Evolutionary conservation across 805 yeast genomes (phyloP).

Genomic region (Starmera dryadoides): DNA sequence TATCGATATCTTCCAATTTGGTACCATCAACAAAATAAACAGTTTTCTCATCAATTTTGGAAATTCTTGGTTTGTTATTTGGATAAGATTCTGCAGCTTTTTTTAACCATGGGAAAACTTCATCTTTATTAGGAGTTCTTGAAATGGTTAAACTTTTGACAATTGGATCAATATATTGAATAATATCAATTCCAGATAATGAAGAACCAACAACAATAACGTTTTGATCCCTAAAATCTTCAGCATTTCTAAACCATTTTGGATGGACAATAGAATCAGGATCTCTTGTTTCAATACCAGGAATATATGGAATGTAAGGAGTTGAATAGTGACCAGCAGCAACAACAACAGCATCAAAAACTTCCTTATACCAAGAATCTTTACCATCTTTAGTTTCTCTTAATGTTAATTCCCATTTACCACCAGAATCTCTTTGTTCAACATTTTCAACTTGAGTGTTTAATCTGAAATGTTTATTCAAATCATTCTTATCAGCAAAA

Average conservation of each 20-base stretch:
- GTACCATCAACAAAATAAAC: constrained; percentile 28
- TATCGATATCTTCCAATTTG: constrained; percentile 25
- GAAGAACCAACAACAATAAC: constrained; percentile 37
- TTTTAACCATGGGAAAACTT: constrained; percentile 32
- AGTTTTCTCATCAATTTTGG: constrained; percentile 19
- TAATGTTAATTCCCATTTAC: constrained; percentile 31
- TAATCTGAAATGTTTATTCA: constrained; percentile 26
- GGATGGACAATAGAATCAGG: constrained; percentile 44
- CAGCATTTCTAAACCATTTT: constrained; percentile 36
- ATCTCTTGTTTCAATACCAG: constrained; percentile 33
- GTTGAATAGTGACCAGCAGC: constrained; percentile 52
- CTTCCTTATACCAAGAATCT: constrained; percentile 36
- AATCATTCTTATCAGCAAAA: constrained; percentile 22
- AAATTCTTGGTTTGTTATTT: constrained; percentile 19
- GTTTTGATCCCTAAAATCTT: constrained; percentile 29
- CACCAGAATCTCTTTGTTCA: constrained; percentile 17
- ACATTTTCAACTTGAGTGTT: constrained; percentile 31
- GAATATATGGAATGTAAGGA: constrained; percentile 44
- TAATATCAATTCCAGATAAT: constrained; percentile 33
- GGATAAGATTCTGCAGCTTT: constrained; percentile 31
- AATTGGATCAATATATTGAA: constrained; percentile 32
- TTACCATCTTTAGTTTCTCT: constrained; percentile 12
- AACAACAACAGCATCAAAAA: constrained; percentile 49
- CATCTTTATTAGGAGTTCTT: constrained; percentile 64
- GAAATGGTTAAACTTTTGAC: constrained; percentile 47